Evolutionary conservation across 495 filamentous ascomycete genomes (phyloP).

Genomic region (Cladorrhinum samala): DNA sequence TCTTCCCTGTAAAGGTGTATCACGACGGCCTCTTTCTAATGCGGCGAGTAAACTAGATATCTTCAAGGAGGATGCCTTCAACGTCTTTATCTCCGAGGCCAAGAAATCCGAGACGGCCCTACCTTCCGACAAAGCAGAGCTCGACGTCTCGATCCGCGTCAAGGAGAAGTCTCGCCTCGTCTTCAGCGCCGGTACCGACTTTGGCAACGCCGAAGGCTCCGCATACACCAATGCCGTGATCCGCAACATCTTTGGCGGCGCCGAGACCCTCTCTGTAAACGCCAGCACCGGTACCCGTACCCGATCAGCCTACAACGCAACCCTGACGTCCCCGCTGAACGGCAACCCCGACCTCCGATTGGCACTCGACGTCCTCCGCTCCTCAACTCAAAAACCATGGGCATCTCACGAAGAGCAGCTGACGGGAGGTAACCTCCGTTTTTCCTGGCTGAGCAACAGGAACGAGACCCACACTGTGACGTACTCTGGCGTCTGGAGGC

Average conservation of each 20-base stretch:
- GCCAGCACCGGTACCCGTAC: constrained; percentile 85
- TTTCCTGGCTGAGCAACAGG: constrained; percentile 60
- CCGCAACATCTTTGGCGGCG: constrained; percentile 92
- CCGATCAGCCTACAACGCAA: constrained; percentile 77
- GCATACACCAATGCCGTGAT: constrained; percentile 77
- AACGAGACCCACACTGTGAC: constrained; percentile 66
- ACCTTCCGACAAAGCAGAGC: constrained; percentile 58
- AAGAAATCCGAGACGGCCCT: constrained; percentile 36
- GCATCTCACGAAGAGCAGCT: constrained; percentile 87
- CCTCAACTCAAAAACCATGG: constrained; percentile 78
- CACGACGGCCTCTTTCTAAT: background rate
- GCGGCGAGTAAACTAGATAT: constrained; percentile 54
- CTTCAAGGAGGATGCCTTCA: constrained; percentile 77
- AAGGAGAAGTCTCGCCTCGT: constrained; percentile 72
- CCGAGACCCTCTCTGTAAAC: constrained; percentile 75
- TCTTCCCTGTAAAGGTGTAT: background rate
- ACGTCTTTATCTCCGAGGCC: constrained; percentile 70
- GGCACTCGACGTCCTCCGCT: constrained; percentile 69
- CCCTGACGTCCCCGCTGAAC: constrained; percentile 69
- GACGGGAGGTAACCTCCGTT: constrained; percentile 69
- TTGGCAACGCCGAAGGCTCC: constrained; percentile 85
- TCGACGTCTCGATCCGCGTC: constrained; percentile 70
- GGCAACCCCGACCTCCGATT: constrained; percentile 74
- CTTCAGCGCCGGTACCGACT: constrained; percentile 85
- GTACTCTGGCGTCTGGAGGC: constrained; percentile 80